A percentile compares a stretch with the other conserved stretches of the same genome.
Conservation (phyloP, 768 basidiomycete species). For the Ephemerocybe angulata region DNA sequence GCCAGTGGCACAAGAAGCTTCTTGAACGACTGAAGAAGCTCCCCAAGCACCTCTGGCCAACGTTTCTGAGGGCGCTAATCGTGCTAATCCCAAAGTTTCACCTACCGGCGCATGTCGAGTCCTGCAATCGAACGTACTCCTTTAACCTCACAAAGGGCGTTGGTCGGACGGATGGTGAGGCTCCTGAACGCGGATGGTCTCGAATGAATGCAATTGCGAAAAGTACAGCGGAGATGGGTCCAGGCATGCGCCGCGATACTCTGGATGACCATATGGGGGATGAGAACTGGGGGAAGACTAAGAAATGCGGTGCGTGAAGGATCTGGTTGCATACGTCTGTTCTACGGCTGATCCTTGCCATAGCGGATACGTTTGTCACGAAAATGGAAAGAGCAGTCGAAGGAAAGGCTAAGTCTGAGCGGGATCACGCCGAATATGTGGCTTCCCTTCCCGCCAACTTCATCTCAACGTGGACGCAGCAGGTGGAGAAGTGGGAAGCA, state of each 20-base stretch:
- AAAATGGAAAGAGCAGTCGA: neutral
- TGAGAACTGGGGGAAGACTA: conserved; percentile 33
- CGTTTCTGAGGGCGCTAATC: conserved; percentile 1
- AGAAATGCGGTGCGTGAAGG: conserved; percentile 12
- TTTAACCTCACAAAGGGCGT: conserved; percentile 23
- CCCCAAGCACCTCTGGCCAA: conserved; percentile 16
- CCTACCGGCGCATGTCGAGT: conserved; percentile 13
- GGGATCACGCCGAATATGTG: neutral
- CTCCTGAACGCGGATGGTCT: conserved; percentile 31
- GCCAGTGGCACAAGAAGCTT: conserved; percentile 9
- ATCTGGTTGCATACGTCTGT: neutral
- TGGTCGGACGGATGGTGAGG: conserved; percentile 32
- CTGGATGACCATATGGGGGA: conserved; percentile 36
- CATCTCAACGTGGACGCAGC: conserved; percentile 10
- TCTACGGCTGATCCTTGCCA: neutral
- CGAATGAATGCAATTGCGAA: conserved; percentile 20
- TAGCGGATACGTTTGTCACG: neutral
- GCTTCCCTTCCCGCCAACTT: conserved; percentile 7
- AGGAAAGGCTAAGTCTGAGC: neutral
- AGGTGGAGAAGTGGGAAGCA: conserved; percentile 21
- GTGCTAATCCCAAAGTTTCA: conserved; percentile 21
- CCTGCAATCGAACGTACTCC: conserved; percentile 16
- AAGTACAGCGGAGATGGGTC: conserved; percentile 30
- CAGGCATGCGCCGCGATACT: conserved; percentile 13
- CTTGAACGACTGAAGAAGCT: conserved; percentile 14